A percentile compares a stretch with the other conserved stretches of the same genome.
These are phyloP conservation scores for Aspergillus fumigatus DNA, from an alignment of 2,329 filamentous ascomycete species.

Conservation along the genomic window DNA sequence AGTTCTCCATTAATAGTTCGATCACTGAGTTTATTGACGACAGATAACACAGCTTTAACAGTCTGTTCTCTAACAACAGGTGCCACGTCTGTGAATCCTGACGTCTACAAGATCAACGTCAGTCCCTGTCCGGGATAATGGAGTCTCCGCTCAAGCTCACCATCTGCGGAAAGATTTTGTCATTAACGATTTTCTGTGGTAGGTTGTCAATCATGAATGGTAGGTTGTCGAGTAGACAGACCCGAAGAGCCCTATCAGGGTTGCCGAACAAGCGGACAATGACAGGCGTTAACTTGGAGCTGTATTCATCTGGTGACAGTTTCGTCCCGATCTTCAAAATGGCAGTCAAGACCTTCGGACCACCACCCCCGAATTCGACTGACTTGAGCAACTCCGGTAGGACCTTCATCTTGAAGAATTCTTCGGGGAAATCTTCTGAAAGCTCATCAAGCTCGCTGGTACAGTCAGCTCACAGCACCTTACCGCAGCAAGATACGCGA, in stretches of 20 bases:
- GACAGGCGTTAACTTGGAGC: conserved; percentile 75
- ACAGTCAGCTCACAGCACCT: conserved; percentile 19
- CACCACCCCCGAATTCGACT: conserved; percentile 95
- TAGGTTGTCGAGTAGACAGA: conserved; percentile 84
- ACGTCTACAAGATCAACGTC: conserved; percentile 54
- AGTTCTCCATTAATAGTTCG: conserved; percentile 91
- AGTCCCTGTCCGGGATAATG: background rate
- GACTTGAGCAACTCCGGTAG: conserved; percentile 95
- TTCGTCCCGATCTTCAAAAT: conserved; percentile 90
- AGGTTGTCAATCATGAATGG: conserved; percentile 88
- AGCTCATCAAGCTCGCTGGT: conserved; percentile 71
- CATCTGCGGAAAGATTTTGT: conserved; percentile 94
- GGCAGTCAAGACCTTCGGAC: conserved; percentile 80
- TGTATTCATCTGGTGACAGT: conserved; percentile 84
- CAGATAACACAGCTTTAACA: conserved; percentile 82
- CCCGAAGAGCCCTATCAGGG: conserved; percentile 85
- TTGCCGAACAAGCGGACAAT: conserved; percentile 83
- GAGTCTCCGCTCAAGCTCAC: conserved; percentile 44
- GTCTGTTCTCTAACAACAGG: conserved; percentile 94
- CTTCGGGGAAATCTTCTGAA: conserved; percentile 91
- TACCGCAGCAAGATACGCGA: background rate
- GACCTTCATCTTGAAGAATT: conserved; percentile 97
- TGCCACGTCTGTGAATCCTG: conserved; percentile 87
- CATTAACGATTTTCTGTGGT: conserved; percentile 82
- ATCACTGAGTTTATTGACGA: conserved; percentile 87